Evolutionary conservation across 768 basidiomycete genomes (phyloP).

Genomic region (Serpula lacrymans): DNA sequence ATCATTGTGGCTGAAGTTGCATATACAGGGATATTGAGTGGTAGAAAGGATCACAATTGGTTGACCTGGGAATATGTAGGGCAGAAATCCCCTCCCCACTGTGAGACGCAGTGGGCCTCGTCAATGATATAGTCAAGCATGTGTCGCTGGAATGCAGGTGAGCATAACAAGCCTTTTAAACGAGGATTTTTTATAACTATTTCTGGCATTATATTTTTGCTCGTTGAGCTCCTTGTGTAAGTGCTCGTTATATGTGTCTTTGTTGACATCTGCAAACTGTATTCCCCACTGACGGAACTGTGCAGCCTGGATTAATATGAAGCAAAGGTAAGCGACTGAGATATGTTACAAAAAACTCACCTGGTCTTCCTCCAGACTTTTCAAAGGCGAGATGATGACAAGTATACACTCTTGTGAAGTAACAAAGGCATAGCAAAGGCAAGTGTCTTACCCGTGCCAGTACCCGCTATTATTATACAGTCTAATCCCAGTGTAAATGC

Average conservation of each 20-base stretch:
- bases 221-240: too few relatives aligned
- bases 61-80: conserved; percentile 23
- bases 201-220: too few relatives aligned
- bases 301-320: too few relatives aligned
- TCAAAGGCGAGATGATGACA: conserved; percentile 17
- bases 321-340: too few relatives aligned
- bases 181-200: too few relatives aligned
- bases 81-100: conserved; percentile 36
- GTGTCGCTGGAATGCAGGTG: conserved; percentile 11
- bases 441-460: conserved; percentile 18
- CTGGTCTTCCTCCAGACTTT: conserved; percentile 19
- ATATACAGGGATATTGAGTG: conserved; percentile 26
- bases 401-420: conserved; percentile 4
- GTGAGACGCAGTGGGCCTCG: conserved; percentile 36
- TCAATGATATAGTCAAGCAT: conserved; percentile 31
- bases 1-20: too few relatives aligned
- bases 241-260: too few relatives aligned
- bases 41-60: conserved; percentile 26
- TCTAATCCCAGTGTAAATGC: conserved; percentile 12
- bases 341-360: too few relatives aligned
- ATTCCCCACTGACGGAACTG: too few relatives aligned
- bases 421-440: conserved; percentile 18
- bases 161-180: too few relatives aligned
- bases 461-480: conserved; percentile 7
- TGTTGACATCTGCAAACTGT: too few relatives aligned